Evolutionary conservation across 2,329 filamentous ascomycete genomes (phyloP), one percentile per base, ranked within the genome.

Genomic region (Pezicula radicicola): DNA sequence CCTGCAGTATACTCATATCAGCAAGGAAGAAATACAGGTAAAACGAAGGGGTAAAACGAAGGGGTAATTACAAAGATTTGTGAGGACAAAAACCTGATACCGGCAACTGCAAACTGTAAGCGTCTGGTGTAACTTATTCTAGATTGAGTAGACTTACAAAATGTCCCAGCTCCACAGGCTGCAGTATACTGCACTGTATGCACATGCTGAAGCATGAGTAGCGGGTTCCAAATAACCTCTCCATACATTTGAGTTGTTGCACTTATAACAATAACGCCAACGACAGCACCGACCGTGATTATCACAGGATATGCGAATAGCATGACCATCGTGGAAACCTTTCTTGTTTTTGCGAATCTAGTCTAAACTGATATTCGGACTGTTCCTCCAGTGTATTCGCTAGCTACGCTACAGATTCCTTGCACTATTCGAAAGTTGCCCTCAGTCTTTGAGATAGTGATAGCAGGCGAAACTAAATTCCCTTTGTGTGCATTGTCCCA

Each of bases 131-230:
- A 21, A 5, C n/a, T n/a, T n/a, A 21, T 21, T 21, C 21, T 21
- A 21, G 21, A 5, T 5, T 21, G 21, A 21, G 5, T 3, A 21
- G 21, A 21, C 21, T 21, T 21, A 21, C 21, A 55, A 42, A 56
- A 56, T 15, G 54, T 55, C 13, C 54, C 54, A 19, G 51, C 54
- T 15, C 56, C 45, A 43, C 49, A 52, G 1, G 49, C 52, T 3
- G 52, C 43, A 7, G 54, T 51, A 33, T 53, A 56, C 15, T 47
- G 46, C 4, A 18, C 21, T 27, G 41, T 33, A 16, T 56, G 54
- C 6, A 53, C 33, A 9, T 42, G n/a, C 27, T 55, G 51, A 19
- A 53, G 46, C 56, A 58, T 49, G 21, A 56, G 33, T 40, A 58
- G 44, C 13, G 41, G 41, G 21, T 43, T 43, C 41, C 41, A 43